Evolutionary conservation across 164 flowering plant species (phyloP), one percentile per base, ranked within the genome.

Genomic region (Aristolochia contorta): DNA sequence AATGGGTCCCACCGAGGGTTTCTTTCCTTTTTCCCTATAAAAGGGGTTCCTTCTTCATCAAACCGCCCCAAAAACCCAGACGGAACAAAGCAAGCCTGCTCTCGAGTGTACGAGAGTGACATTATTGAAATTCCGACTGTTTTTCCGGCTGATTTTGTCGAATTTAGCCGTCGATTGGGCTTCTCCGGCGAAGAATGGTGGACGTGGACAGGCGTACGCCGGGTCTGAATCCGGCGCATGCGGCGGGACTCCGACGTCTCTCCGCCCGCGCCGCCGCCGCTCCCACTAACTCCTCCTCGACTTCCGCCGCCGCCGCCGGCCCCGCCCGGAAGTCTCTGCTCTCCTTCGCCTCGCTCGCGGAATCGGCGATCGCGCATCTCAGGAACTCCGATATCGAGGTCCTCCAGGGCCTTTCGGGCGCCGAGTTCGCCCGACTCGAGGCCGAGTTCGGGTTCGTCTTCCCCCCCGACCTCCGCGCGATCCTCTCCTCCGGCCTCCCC

Each of bases 141-240:
- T 37, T 37, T 37, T 37, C 43, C 43, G 43, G 43, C 43, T n/a
- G n/a, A n/a, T n/a, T n/a, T n/a, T n/a, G n/a, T 37, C 12, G 43
- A 10, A 6, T 4, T 37, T 37, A 37, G 9, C 10, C 0, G n/a
- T 54, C n/a, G n/a, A n/a, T n/a, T n/a, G 2, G 18, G 37, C 57
- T 12, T 14, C 3, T 14, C 10, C 22, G 37, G 16, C 55, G 24
- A 66, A 37, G 37, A 53, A 92, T 92, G 98, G 98, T 89, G 62
- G 98, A 89, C 83, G 96, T 93, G 3, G 96, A 88, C 81, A 85
- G 97, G 57, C 76, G 96, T 54, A 81, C 82, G 85, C 65, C 82
- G 62, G 83, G 89, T 49, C 74, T 86, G 0, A 89, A 74, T 65
- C 89, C 89, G 73, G 86, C 95, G 25, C 96, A 93, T 63, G 61